Base-by-base conservation (phyloP, 2,329 filamentous ascomycete species). In the Hypoxylon sp. region DNA sequence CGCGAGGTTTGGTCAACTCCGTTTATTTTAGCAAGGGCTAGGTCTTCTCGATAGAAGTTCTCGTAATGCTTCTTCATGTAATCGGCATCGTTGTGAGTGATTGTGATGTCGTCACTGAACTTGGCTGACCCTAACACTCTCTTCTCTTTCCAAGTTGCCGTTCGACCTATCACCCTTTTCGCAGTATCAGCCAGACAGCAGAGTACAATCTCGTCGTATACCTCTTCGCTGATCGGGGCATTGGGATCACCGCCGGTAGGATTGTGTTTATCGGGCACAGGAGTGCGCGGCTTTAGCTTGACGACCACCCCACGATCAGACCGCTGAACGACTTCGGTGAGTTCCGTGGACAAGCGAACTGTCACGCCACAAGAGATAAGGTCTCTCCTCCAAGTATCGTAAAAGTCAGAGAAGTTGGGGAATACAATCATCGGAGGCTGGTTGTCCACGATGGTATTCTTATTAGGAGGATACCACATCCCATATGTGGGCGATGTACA, bases 21-120 rank as follows among this genome's bases (percentile, higher is more conserved):
- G 51, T 69, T 71, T 0, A 68, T 69, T 30, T 68, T 68, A 17
- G 69, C 58, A 1, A 76, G 74, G 17, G 85, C 84, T 68, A 86
- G 80, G 14, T 84, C 79, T 14, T 81, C 75, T 64, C 83, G 81
- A 79, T 85, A 88, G 74, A 84, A 85, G 76, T 86, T 90, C 73
- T 92, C 89, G 81, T 93, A 92, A 78, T 92, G 88, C 50, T 85
- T 86, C 63, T 87, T 84, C 82, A 92, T 91, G 80, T 92, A 92
- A 10, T 84, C 81, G 5, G 81, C 79, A 76, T 93, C 90, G 71
- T 83, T 86, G 76, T 92, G 90, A 1, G 90, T 92, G 69, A 92
- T 85, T 13, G 90, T 92, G 61, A 92, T 87, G 76, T 93, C 91
- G 81, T 92, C 87, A 74, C 86, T 88, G 78, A 92, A 89, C 66